Evolutionary conservation across 805 yeast genomes (phyloP), one percentile per base, ranked within the genome.

Genomic region (Yarrowia sp.): DNA sequence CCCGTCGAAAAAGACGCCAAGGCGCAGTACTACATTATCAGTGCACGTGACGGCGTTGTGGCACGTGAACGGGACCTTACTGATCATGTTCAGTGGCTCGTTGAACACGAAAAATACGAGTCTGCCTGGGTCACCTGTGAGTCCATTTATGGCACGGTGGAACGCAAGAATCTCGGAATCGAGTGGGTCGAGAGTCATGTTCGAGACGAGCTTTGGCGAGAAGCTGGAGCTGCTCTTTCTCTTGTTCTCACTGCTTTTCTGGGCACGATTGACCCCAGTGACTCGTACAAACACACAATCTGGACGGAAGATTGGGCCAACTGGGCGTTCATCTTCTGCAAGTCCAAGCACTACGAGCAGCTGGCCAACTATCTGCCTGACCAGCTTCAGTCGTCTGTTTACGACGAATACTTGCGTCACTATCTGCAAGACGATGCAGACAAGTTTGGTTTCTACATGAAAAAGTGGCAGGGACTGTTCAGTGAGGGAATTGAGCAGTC

Each of bases 91-190:
- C 77, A 84, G 4, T 93, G 98, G 97, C 87, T 80, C 66, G 66
- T 84, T 3, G 84, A 84, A 1, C 82, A 78, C 40, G 80, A 80
- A 1, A 74, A 78, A 62, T 89, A 75, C 70, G 75, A 79, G 17
- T 85, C 85, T 46, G 98, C 98, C 0, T 93, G 97, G 96, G 80
- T 81, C 43, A 84, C 90, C 71, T 83, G 95, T 66, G 83, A 80
- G 56, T 82, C 82, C 68, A 77, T 89, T 67, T 77, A 87, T 1
- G 74, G 79, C 10, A 78, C 80, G 11, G 66, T 71, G 3, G 83
- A 84, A 66, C 75, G 93, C 58, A 73, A 87, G 11, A 76, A 80
- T 40, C 79, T 85, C 38, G 98, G 97, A 2, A 70, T 84, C 7
- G 79, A 80, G 49, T 85, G 85, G 73, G 77, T 79, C 16, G 71